Evolutionary conservation across 108 stramenopile genomes (phyloP), one percentile per base, ranked within the genome.

Genomic region (Pelagomonas calceolata): DNA sequence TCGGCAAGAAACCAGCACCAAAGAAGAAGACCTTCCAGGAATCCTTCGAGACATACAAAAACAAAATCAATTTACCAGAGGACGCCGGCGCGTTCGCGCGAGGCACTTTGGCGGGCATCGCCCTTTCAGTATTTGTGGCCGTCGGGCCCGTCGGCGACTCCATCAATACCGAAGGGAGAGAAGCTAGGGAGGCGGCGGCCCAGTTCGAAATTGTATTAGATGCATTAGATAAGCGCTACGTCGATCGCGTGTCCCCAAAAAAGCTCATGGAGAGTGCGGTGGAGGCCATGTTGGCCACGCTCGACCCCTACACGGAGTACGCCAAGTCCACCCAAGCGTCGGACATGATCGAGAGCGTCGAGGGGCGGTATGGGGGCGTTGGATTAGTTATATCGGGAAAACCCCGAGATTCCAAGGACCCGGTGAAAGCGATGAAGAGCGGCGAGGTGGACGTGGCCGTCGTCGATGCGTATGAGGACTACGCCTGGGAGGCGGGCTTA

Each of bases 251-350:
- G 71, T 74, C 81, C 60, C 36, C 64, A 16, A 44, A 72, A 39
- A 32, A 75, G 75, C 78, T 97, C 32, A 87, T 95, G 70, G 90
- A 95, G 82, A 92, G 92, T 10, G 96, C 92, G 10, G 79, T 97
- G 65, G 82, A 83, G 72, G 92, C 93, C 71, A 97, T 97, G 96
- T 84, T 95, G 29, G 75, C 81, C 34, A 86, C 84, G 5, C 77
- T 97, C 34, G 96, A 97, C 85, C 96, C 96, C 3, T 97, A 97
- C 77, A 97, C 96, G 26, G 93, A 95, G 78, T 97, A 92, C 75
- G 93, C 94, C 78, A 83, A 81, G 18, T 73, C 75, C 36, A 74
- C 87, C 51, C 89, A 91, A 63, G 92, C 94, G 26, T 71, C 73
- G 37, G 88, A 87, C 44, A 68, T 97, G 76, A 86, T 80, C 70